Base-by-base conservation (phyloP, 1,284 basidiomycete genomes). In the Malassezia caprae region DNA sequence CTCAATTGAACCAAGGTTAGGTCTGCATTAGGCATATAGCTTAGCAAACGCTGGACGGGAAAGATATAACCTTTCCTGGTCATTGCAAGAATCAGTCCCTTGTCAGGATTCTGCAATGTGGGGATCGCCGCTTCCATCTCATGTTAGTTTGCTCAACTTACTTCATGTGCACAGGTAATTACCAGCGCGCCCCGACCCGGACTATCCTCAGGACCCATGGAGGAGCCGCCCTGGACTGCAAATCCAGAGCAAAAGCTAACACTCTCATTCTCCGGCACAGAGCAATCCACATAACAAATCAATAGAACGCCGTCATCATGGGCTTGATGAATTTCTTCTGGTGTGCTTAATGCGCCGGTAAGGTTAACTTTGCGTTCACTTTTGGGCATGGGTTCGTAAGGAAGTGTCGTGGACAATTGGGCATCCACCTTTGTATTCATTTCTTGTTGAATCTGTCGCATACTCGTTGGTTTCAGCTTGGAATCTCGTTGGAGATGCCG, bases 161-260 rank as follows among this genome's bases (percentile, higher is more conserved):
- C 66, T 2, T 84, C 84, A 68, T 86, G 85, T 4, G 81, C 82
- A 62, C 84, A 86, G 1, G 82, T 82, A 12, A 84, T 66, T 24
- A 85, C 67, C 10, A 82, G 60, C 2, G 76, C 73, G 1, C 65
- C 70, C 12, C 51, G 58, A 24, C 79, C 77, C 3, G 68, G 73
- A 4, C 66, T 70, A 34, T 64, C 64, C 11, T 55, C 54, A 2
- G 37, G 32, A n/a, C 55, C 45, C 6, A 68, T 51, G 15, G 69
- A 63, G 2, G 68, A 55, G 27, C 67, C 62, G 8, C 67, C 70
- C 32, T 71, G 63, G 8, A 86, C 65, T 2, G 79, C 80, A 69
- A 86, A 86, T 0, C 82, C 84, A 8, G 82, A 83, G 51, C 81
- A 82, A 19, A 85, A 68, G 7, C 79, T 79, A 43, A 84, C 76